Percentiles rank a stretch among this genome's conserved stretches.
Conservation (phyloP, 192 early-diverging fungal species). For the Podochytrium sp. region DNA sequence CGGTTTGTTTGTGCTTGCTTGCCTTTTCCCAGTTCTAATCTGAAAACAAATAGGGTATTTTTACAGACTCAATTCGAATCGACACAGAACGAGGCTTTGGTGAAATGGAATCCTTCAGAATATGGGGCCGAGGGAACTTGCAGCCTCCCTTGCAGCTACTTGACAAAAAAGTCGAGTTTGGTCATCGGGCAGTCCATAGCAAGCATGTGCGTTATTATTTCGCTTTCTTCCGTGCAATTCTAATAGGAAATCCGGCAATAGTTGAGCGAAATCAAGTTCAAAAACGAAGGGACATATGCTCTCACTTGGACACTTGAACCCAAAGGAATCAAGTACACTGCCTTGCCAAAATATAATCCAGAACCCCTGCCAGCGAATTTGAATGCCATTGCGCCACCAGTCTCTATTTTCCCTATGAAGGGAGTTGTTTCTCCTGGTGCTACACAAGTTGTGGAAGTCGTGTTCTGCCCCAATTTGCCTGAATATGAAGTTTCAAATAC, state of each 20-base stretch:
- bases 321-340: constrained; percentile 24
- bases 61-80: constrained; percentile 32
- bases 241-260: constrained; percentile 10
- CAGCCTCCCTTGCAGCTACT: constrained; percentile 50
- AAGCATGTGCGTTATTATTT: constrained; percentile 42
- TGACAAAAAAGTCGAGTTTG: constrained; percentile 59
- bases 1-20: constrained; percentile 20
- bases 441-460: constrained; percentile 53
- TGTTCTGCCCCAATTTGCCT: constrained; percentile 52
- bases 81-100: constrained; percentile 46
- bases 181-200: constrained; percentile 48
- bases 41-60: constrained; percentile 49
- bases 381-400: constrained; percentile 37
- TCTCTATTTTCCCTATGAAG: constrained; percentile 46
- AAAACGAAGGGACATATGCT: constrained; percentile 49
- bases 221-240: not conserved
- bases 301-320: constrained; percentile 48
- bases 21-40: not conserved
- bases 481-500: constrained; percentile 48
- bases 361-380: constrained; percentile 38
- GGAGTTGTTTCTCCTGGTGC: constrained; percentile 49
- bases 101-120: constrained; percentile 41
- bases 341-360: constrained; percentile 45
- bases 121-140: constrained; percentile 50
- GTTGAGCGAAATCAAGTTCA: constrained; percentile 48